These are phyloP conservation scores for Naegleria lovaniensis DNA, from an alignment of 208 protist genomes.

Conservation along the genomic window DNA sequence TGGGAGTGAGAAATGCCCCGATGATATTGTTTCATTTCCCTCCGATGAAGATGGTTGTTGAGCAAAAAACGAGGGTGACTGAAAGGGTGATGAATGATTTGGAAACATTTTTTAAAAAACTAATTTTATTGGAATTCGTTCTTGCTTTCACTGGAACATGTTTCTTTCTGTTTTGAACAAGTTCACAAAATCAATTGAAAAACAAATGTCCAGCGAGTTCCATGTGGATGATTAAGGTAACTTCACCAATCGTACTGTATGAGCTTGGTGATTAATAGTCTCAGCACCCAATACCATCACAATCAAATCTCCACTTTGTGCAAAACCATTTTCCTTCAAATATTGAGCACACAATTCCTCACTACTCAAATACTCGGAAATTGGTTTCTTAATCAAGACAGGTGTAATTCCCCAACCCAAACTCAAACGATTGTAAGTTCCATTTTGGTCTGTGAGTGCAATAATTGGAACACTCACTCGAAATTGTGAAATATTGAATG, in stretches of 20 bases:
- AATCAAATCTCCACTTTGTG: neutral
- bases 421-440: conserved; percentile 37
- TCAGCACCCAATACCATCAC: neutral
- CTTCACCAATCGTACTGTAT: neutral
- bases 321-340: neutral
- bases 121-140: too few species aligned
- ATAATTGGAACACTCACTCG: conserved; percentile 61
- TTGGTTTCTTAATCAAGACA: neutral
- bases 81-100: too few species aligned
- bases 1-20: neutral
- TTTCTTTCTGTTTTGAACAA: too few species aligned
- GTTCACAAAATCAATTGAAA: too few species aligned
- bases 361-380: neutral
- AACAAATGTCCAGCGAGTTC: too few species aligned
- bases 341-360: neutral
- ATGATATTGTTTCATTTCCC: too few species aligned
- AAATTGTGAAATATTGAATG: conserved; percentile 66
- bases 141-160: too few species aligned
- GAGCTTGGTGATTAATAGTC: neutral
- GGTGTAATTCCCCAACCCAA: conserved; percentile 13
- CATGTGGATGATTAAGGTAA: neutral
- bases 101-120: too few species aligned
- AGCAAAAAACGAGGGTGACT: too few species aligned
- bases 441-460: conserved; percentile 47
- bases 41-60: too few species aligned